A percentile compares a stretch with the other conserved stretches of the same genome.
phyloP scores from a whole-genome alignment of 176 grass and related monocot species.

The Raddia guianensis region DNA sequence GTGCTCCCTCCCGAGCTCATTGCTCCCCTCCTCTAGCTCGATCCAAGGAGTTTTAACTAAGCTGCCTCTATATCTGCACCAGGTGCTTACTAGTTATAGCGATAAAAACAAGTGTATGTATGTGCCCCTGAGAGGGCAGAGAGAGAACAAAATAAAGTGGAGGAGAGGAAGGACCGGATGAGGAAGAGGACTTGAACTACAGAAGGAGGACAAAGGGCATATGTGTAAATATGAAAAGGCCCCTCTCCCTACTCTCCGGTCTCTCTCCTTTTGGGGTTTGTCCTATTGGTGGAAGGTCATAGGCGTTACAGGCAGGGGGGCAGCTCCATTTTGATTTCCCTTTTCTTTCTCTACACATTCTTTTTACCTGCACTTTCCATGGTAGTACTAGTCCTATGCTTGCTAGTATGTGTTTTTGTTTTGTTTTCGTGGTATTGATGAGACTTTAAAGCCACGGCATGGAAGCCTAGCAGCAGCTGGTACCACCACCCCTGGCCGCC shows the following conservation, averaged over 20 bases:
- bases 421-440: constrained; percentile 86
- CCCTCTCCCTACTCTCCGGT: neutral
- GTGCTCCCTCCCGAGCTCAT: constrained; percentile 60
- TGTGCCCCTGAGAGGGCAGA: neutral
- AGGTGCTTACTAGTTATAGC: constrained; percentile 45
- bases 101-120: constrained; percentile 35
- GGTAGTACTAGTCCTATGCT: constrained; percentile 13
- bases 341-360: neutral
- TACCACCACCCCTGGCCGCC: constrained; percentile 32
- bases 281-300: constrained; percentile 75
- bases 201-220: constrained; percentile 23
- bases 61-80: constrained; percentile 20
- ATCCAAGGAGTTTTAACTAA: neutral
- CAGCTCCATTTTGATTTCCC: constrained; percentile 42
- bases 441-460: constrained; percentile 99
- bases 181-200: constrained; percentile 18
- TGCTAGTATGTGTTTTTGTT: constrained; percentile 36
- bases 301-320: constrained; percentile 40
- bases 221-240: constrained; percentile 34
- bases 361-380: constrained; percentile 15
- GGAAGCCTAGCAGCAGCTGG: constrained; percentile 50
- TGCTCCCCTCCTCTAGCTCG: constrained; percentile 23
- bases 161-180: neutral
- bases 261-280: constrained; percentile 49
- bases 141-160: neutral